Percentiles rank a stretch among this genome's conserved stretches.
phyloP scores from a whole-genome alignment of 495 filamentous ascomycete genomes.

The Trypethelium eluteriae region DNA sequence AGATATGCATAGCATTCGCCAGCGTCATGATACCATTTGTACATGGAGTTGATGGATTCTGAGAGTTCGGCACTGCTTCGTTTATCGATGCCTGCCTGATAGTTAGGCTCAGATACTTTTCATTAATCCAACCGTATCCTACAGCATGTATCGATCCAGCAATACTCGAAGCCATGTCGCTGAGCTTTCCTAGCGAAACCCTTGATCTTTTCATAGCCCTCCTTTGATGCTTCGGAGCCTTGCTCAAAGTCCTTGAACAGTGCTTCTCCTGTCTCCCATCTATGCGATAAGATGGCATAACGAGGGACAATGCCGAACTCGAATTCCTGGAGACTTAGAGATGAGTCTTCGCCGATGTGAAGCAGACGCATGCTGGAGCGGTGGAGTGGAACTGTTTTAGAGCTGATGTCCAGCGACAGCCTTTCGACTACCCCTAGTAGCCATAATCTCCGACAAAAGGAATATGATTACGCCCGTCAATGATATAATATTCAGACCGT shows the following conservation, averaged over 20 bases:
- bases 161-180: neutral
- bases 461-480: too few relatives aligned
- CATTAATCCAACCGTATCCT: conserved; percentile 10
- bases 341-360: neutral
- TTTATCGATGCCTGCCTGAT: conserved; percentile 15
- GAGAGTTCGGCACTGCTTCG: conserved; percentile 14
- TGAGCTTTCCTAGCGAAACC: conserved; percentile 1
- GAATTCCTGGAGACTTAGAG: conserved; percentile 18
- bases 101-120: neutral
- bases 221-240: neutral
- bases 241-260: conserved; percentile 17
- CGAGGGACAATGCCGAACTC: neutral
- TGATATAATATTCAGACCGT: too few relatives aligned
- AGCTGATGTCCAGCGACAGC: too few relatives aligned
- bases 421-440: too few relatives aligned
- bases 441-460: too few relatives aligned
- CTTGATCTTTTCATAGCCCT: conserved; percentile 13
- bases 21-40: conserved; percentile 14
- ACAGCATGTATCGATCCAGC: conserved; percentile 8
- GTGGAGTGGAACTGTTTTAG: too few relatives aligned
- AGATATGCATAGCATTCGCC: neutral
- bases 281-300: conserved; percentile 24
- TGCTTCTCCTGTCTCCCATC: conserved; percentile 18
- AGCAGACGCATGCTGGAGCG: conserved; percentile 16
- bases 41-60: conserved; percentile 19